Conservation (phyloP, 75 land plant genomes). For the Selaginella tamariscina region DNA sequence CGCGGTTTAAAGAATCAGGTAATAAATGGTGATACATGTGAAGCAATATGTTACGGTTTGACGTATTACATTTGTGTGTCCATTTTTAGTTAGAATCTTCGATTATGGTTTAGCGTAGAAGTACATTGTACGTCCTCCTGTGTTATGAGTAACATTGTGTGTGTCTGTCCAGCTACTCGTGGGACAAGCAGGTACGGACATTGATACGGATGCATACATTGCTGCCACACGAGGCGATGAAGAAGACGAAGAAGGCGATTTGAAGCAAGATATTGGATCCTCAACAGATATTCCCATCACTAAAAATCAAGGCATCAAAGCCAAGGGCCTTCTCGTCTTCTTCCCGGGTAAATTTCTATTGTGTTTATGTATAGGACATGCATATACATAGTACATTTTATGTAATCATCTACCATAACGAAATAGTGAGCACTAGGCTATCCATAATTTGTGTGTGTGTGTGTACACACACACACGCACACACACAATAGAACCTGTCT, state of each 20-base stretch:
- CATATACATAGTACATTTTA: background rate
- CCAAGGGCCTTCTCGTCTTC: conserved; percentile 5
- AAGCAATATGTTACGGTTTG: conserved; percentile 21
- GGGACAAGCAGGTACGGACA: conserved; percentile 1
- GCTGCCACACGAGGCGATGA: background rate
- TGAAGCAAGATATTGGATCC: background rate
- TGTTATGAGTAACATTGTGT: too few species aligned
- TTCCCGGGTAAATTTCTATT: conserved; percentile 5
- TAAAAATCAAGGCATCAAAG: background rate
- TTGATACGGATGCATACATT: background rate
- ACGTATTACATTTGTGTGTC: too few species aligned
- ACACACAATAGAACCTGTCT: too few species aligned
- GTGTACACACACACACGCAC: too few species aligned
- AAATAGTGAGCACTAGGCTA: too few species aligned
- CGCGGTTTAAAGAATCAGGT: conserved; percentile 1
- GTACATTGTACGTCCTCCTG: too few species aligned
- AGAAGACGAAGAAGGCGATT: background rate
- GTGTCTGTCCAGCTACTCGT: conserved; percentile 3
- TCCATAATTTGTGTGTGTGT: too few species aligned
- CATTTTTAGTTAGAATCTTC: too few species aligned
- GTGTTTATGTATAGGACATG: too few species aligned
- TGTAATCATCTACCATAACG: too few species aligned
- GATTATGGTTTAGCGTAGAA: too few species aligned
- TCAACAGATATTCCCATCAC: background rate
- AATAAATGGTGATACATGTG: conserved; percentile 48